Percentiles rank a stretch among this genome's conserved stretches.
Evolutionary conservation across 1,284 basidiomycete species (phyloP).

Genomic region (Mycosarcoma maydis): DNA sequence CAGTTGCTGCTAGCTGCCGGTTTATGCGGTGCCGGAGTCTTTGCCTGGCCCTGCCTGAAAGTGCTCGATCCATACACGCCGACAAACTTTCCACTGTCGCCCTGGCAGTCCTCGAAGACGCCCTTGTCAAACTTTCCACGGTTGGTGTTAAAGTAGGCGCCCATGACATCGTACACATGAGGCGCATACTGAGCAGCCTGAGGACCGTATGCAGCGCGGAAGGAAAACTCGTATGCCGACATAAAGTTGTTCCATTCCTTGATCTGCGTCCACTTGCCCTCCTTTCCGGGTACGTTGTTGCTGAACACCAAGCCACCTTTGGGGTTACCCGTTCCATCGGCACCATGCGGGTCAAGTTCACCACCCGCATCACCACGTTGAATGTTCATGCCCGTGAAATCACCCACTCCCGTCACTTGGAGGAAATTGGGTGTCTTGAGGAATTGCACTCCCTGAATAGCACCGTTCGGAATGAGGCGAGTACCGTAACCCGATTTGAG

Average conservation of each 20-base stretch:
- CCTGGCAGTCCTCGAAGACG: slow-evolving; percentile 50
- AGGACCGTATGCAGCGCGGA: slow-evolving; percentile 51
- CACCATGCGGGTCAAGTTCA: slow-evolving; percentile 56
- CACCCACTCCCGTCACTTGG: slow-evolving; percentile 75
- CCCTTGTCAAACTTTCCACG: slow-evolving; percentile 39
- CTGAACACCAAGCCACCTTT: slow-evolving; percentile 49
- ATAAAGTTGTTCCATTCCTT: slow-evolving; percentile 58
- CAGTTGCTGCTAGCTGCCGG: slow-evolving; percentile 36
- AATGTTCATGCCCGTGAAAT: slow-evolving; percentile 72
- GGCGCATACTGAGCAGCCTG: slow-evolving; percentile 45
- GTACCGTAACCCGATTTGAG: slow-evolving; percentile 70
- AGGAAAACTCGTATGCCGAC: slow-evolving; percentile 45
- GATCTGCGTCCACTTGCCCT: slow-evolving; percentile 43
- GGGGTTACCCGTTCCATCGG: slow-evolving; percentile 52
- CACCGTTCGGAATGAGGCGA: slow-evolving; percentile 78
- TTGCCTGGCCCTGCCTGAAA: slow-evolving; percentile 45
- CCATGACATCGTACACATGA: slow-evolving; percentile 56
- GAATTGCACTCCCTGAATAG: slow-evolving; percentile 78
- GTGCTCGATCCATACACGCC: slow-evolving; percentile 37
- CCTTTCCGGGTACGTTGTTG: slow-evolving; percentile 35
- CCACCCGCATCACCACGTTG: slow-evolving; percentile 40
- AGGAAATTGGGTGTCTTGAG: slow-evolving; percentile 76
- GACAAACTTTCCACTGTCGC: slow-evolving; percentile 36
- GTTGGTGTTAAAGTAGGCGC: slow-evolving; percentile 35
- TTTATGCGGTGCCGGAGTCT: slow-evolving; percentile 36